phyloP scores from a whole-genome alignment of 225 moss, liverwort and hornwort genomes.

The Marchantia polymorpha region DNA sequence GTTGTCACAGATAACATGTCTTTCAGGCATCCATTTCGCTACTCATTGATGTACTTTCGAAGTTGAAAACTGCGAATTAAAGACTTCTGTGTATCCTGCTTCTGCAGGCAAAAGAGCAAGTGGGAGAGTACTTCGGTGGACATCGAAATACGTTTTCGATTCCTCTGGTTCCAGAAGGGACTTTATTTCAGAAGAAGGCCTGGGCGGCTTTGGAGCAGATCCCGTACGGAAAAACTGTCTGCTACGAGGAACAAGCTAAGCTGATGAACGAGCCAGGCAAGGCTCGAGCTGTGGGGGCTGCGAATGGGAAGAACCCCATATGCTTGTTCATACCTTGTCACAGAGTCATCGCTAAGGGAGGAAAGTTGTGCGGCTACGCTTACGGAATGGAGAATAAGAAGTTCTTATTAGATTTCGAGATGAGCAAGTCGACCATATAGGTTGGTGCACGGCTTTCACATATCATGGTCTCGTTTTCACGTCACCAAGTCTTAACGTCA shows the following conservation, averaged over 20 bases:
- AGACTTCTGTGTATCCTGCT: too few species aligned
- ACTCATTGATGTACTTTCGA: too few species aligned
- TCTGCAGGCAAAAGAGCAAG: constrained; percentile 68
- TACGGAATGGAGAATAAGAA: constrained; percentile 60
- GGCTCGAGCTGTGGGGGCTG: constrained; percentile 83
- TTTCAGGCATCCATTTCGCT: too few species aligned
- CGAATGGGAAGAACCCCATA: constrained; percentile 79
- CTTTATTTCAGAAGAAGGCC: constrained; percentile 66
- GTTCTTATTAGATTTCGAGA: constrained; percentile 63
- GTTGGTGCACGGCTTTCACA: too few species aligned
- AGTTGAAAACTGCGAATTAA: too few species aligned
- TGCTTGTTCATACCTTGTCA: constrained; percentile 88
- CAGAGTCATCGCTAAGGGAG: constrained; percentile 76
- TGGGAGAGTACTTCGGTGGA: constrained; percentile 83
- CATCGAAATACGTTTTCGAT: constrained; percentile 60
- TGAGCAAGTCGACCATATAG: constrained; percentile 3
- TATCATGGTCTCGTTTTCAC: too few species aligned
- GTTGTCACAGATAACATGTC: too few species aligned
- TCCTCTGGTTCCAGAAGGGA: constrained; percentile 56
- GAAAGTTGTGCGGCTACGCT: constrained; percentile 60
- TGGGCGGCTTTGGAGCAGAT: constrained; percentile 69
- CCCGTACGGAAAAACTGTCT: constrained; percentile 58
- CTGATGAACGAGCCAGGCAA: constrained; percentile 83
- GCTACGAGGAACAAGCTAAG: constrained; percentile 74
- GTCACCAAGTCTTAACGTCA: too few species aligned